A percentile compares a stretch with the other conserved stretches of the same genome.
Evolutionary conservation across 495 filamentous ascomycete species (phyloP).

Genomic region (Corynascus novoguineensis): DNA sequence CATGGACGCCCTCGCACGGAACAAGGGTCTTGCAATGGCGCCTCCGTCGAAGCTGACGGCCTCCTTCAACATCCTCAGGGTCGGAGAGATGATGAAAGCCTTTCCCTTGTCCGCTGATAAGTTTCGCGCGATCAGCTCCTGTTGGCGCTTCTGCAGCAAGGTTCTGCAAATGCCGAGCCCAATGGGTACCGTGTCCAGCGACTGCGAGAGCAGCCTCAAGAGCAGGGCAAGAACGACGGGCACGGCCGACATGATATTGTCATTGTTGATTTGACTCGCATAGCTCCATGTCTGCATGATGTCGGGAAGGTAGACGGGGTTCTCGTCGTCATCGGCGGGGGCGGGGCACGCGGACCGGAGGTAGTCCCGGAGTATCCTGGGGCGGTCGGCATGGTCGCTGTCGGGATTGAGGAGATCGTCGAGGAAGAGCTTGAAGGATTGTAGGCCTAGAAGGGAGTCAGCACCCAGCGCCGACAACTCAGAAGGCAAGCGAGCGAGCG

Average conservation of each 20-base stretch:
- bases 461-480: not conserved
- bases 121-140: conserved; percentile 65
- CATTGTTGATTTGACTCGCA: conserved; percentile 64
- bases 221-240: conserved; percentile 71
- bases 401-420: conserved; percentile 55
- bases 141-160: conserved; percentile 64
- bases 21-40: conserved; percentile 62
- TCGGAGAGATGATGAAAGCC: conserved; percentile 79
- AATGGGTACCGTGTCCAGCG: conserved; percentile 63
- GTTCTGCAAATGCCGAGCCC: conserved; percentile 68
- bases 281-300: conserved; percentile 76
- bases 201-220: conserved; percentile 62
- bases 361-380: conserved; percentile 64
- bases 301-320: conserved; percentile 59
- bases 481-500: not conserved
- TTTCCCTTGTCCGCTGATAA: conserved; percentile 68
- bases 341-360: conserved; percentile 60
- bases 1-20: conserved; percentile 61
- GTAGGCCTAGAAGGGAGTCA: conserved; percentile 49
- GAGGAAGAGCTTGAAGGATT: conserved; percentile 72
- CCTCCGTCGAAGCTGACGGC: conserved; percentile 76
- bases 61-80: conserved; percentile 73
- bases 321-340: conserved; percentile 47
- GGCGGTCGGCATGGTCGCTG: conserved; percentile 40
- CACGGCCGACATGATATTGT: conserved; percentile 66